Evolutionary conservation across 192 early-diverging fungal species (phyloP).

Genomic region (Rhizophagus prolifer): DNA sequence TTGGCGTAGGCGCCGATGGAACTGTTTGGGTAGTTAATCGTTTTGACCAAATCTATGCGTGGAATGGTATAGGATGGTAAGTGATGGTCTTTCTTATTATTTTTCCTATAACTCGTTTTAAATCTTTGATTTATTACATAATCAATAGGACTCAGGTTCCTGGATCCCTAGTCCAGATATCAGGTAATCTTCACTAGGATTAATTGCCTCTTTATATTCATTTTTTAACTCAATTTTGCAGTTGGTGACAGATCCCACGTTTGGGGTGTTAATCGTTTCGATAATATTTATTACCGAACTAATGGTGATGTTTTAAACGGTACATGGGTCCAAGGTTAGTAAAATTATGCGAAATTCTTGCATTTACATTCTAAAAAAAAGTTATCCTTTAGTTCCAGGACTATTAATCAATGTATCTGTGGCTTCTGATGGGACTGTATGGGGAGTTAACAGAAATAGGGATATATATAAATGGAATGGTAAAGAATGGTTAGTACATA

Average conservation of each 20-base stretch:
- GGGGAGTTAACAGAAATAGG: neutral
- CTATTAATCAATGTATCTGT: neutral
- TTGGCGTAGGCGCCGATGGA: neutral
- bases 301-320: neutral
- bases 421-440: neutral
- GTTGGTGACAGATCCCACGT: neutral
- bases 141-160: neutral
- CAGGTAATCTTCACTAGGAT: neutral
- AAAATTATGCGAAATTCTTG: neutral
- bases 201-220: no score
- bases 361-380: no score
- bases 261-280: neutral
- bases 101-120: neutral
- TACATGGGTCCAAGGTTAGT: neutral
- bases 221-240: neutral
- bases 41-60: neutral
- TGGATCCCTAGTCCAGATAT: neutral
- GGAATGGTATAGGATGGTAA: neutral
- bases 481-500: neutral
- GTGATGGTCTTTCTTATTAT: neutral
- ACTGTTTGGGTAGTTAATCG: slow-evolving; percentile 1
- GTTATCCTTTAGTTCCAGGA: neutral
- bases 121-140: neutral
- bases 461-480: neutral
- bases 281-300: neutral